Conservation (phyloP, 2,329 filamentous ascomycete species). For the Hawksworthiomyces lignivorus region DNA sequence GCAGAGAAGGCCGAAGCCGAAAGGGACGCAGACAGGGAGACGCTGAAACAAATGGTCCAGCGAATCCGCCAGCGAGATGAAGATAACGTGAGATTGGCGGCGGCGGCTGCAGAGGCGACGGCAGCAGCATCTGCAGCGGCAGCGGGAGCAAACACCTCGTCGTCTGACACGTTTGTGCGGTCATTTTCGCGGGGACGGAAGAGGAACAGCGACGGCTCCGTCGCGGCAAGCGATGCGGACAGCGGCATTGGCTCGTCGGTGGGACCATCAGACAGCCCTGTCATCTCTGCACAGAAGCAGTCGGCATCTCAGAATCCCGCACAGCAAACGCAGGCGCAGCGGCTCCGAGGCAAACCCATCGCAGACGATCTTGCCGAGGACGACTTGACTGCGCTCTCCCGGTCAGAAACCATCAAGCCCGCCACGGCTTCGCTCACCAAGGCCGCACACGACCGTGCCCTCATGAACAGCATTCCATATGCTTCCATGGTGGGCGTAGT, state of each 20-base stretch:
- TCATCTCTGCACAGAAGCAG: too few species aligned
- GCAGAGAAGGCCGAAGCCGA: conserved; percentile 78
- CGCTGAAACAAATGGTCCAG: conserved; percentile 79
- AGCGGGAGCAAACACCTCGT: conserved; percentile 18
- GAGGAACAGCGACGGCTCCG: too few species aligned
- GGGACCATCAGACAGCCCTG: too few species aligned
- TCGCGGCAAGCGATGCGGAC: too few species aligned
- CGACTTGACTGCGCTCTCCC: conserved; percentile 27
- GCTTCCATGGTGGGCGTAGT: conserved; percentile 78
- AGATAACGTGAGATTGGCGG: conserved; percentile 40
- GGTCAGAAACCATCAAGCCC: conserved; percentile 41
- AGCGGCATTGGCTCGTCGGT: too few species aligned
- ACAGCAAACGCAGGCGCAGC: too few species aligned
- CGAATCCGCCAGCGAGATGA: conserved; percentile 63
- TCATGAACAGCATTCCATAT: conserved; percentile 60
- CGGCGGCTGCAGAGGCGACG: conserved; percentile 30
- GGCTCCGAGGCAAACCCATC: too few species aligned
- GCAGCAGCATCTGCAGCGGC: not conserved
- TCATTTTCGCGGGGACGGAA: too few species aligned
- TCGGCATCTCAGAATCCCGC: too few species aligned
- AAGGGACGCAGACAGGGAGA: conserved; percentile 61
- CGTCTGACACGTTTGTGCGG: too few species aligned
- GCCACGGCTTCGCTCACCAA: conserved; percentile 22
- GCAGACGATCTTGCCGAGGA: too few species aligned
- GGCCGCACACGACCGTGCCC: conserved; percentile 34